Conservation (phyloP, 306 rosid genomes). For the Rubus parviflorus region DNA sequence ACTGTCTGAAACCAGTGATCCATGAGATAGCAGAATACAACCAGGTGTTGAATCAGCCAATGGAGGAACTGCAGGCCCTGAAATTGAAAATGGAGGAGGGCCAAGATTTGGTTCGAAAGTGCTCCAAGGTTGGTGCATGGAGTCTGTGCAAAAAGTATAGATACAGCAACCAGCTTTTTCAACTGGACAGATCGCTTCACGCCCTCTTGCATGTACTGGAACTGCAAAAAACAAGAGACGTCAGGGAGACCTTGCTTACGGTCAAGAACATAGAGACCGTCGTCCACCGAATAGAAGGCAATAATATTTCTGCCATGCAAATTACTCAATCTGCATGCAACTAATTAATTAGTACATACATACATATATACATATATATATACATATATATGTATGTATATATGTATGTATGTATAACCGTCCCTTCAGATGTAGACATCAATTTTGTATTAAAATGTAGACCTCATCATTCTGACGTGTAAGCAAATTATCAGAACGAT, state of each 20-base stretch:
- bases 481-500: too few relatives aligned
- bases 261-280: background rate
- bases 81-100: background rate
- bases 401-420: too few relatives aligned
- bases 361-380: too few relatives aligned
- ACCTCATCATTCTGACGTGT: too few relatives aligned
- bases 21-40: slow-evolving; percentile 1
- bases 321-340: background rate
- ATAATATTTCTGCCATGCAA: background rate
- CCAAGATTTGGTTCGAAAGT: background rate
- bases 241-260: background rate
- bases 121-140: background rate
- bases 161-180: background rate
- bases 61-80: background rate
- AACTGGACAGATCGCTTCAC: slow-evolving; percentile 1
- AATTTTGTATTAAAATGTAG: too few relatives aligned
- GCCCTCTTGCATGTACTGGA: background rate
- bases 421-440: too few relatives aligned
- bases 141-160: background rate
- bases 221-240: background rate
- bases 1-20: slow-evolving; percentile 1
- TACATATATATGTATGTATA: too few relatives aligned
- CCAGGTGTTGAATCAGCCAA: background rate
- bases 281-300: slow-evolving; percentile 1
- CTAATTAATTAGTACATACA: background rate